phyloP scores from a whole-genome alignment of 306 rosid genomes.

The Citrullus amarus region DNA sequence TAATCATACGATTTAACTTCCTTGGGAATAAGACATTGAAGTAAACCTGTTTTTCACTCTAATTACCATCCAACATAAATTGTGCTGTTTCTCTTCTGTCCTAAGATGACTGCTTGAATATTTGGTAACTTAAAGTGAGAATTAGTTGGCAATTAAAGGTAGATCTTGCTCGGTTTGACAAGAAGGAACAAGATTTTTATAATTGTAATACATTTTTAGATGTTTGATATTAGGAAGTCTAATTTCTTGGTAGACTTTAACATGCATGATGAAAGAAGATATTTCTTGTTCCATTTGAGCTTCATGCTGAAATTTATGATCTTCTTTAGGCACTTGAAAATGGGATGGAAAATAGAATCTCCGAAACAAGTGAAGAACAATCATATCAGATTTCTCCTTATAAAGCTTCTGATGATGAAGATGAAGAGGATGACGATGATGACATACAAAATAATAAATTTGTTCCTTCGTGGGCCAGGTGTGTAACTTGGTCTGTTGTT shows the following conservation, averaged over 20 bases:
- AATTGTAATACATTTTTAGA: background rate
- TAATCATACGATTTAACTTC: background rate
- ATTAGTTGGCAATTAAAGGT: background rate
- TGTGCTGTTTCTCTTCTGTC: background rate
- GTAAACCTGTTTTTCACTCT: background rate
- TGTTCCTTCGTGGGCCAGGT: conserved; percentile 92
- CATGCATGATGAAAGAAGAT: too few relatives aligned
- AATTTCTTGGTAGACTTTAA: background rate
- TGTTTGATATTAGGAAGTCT: background rate
- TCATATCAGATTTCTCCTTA: conserved; percentile 88
- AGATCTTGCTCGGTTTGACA: background rate
- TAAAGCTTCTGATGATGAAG: conserved; percentile 83
- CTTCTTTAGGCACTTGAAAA: conserved; percentile 30
- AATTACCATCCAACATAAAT: background rate
- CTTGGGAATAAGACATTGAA: background rate
- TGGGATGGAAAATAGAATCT: conserved; percentile 17
- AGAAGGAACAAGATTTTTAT: background rate
- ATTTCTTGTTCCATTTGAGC: background rate
- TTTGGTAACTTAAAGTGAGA: background rate
- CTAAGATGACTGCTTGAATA: background rate
- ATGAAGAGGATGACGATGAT: conserved; percentile 40
- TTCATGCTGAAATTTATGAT: conserved; percentile 9
- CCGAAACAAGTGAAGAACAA: conserved; percentile 31
- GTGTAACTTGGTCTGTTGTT: conserved; percentile 12
- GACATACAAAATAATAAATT: conserved; percentile 36